Base-by-base conservation (phyloP, 2,329 filamentous ascomycete genomes). In the Dactylellina leptospora region DNA sequence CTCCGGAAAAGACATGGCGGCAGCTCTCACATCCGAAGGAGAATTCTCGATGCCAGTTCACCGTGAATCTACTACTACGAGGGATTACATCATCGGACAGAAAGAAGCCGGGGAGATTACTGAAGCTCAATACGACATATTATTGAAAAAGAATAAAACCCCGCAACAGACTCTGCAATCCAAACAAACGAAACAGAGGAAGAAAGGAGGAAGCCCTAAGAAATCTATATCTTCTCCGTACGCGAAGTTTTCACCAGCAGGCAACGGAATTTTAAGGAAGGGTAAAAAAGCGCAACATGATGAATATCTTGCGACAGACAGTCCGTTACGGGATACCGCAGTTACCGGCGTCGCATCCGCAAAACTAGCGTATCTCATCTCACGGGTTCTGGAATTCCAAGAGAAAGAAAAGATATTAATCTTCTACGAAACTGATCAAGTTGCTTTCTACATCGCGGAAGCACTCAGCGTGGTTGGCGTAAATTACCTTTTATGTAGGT, bases 401-500 rank as follows among this genome's bases (percentile, higher is more conserved):
- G 79, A 83, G 0, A 80, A 84, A 0, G 92, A 96, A 77, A 96
- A 97, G 79, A 95, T 96, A 2, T 86, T 97, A 56, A 85, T 97
- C 8, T 97, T 97, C 79, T 97, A 96, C 78, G 92, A 96, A 72
- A 89, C 90, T 28, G 90, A 95, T 71, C 93, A 96, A 75, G 85
- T 90, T 1, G 93, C 92, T 0, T 96, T 86, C 79, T 96, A 96
- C 80, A 85, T 97, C 38, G 90, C 91, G 0, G 88, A 92, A 77
- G 87, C 89, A 27, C 84, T 97, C 0, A 93, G 97, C 75, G 84
- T 93, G 28, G 79, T 89, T 0, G 83, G 85, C 6, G 80, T 88
- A 50, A 83, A 86, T 30, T 86, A 87, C 74, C 83, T 87, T 18
- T 87, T 88, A 53, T 84, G 84, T 76, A 80, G 82, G 6, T 81